Evolutionary conservation across 1,139 yeast genomes (phyloP).

Genomic region (Yamadazyma dushanensis): DNA sequence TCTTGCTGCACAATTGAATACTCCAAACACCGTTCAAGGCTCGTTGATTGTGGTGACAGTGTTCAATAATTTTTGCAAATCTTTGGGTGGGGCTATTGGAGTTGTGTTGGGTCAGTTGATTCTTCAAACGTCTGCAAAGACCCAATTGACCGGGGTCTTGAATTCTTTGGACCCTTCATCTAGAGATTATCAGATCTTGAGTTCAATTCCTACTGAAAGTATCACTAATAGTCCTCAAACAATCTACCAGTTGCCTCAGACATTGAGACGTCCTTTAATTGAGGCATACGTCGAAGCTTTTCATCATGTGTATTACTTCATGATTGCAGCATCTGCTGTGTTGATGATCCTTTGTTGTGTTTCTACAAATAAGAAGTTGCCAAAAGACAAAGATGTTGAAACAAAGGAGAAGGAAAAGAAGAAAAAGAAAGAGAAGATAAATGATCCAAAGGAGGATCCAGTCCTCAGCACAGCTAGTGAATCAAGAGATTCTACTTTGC

Average conservation of each 20-base stretch:
- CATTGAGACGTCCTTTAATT: slow-evolving; percentile 23
- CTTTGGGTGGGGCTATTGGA: slow-evolving; percentile 52
- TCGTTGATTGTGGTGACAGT: slow-evolving; percentile 52
- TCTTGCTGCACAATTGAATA: slow-evolving; percentile 53
- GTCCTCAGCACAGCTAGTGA: too few relatives aligned
- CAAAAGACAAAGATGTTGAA: slow-evolving; percentile 24
- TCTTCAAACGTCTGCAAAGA: slow-evolving; percentile 30
- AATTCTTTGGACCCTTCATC: slow-evolving; percentile 17
- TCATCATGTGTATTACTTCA: slow-evolving; percentile 41
- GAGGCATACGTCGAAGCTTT: slow-evolving; percentile 38
- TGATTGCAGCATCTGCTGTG: slow-evolving; percentile 33
- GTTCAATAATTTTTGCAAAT: slow-evolving; percentile 45
- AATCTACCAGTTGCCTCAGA: slow-evolving; percentile 26
- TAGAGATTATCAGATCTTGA: slow-evolving; percentile 18
- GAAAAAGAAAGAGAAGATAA: too few relatives aligned
- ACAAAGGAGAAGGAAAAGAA: neutral
- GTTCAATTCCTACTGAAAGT: slow-evolving; percentile 18
- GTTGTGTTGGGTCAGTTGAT: slow-evolving; percentile 49
- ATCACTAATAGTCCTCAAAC: slow-evolving; percentile 31
- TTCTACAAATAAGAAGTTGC: slow-evolving; percentile 41
- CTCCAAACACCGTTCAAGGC: slow-evolving; percentile 52
- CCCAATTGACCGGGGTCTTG: slow-evolving; percentile 21
- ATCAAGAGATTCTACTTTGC: too few relatives aligned
- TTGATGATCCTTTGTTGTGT: slow-evolving; percentile 31
- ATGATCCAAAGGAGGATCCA: too few relatives aligned